Conservation (phyloP, 139 green algal species). For the Micractinium sp. region DNA sequence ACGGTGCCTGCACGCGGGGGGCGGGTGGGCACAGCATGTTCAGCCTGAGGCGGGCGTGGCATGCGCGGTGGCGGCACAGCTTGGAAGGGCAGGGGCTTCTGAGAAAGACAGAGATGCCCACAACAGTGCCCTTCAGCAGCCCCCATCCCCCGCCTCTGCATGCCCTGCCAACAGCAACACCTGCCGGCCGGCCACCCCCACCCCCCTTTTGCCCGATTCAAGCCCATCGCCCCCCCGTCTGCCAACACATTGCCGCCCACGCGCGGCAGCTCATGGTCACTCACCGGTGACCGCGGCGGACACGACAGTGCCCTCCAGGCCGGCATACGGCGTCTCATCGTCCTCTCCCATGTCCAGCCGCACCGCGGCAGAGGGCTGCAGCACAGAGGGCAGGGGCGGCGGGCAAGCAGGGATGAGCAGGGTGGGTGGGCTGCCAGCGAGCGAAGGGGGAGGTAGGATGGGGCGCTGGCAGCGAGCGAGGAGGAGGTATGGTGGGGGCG, state of each 20-base stretch:
- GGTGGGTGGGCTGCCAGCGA: background rate
- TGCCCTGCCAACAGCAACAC: background rate
- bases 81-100: too few relatives aligned
- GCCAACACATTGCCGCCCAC: too few relatives aligned
- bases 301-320: slow-evolving; percentile 4
- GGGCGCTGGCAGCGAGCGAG: too few relatives aligned
- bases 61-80: background rate
- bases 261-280: too few relatives aligned
- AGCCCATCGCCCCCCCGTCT: too few relatives aligned
- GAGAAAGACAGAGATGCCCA: too few relatives aligned
- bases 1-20: slow-evolving; percentile 35
- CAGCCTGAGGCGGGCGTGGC: too few relatives aligned
- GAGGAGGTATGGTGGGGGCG: too few relatives aligned
- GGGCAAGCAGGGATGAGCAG: background rate
- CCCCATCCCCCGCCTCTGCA: background rate
- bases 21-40: background rate
- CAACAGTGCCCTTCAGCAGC: too few relatives aligned
- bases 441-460: background rate
- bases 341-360: slow-evolving; percentile 13
- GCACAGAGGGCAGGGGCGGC: background rate
- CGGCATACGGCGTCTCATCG: slow-evolving; percentile 42
- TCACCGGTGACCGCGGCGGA: slow-evolving; percentile 37
- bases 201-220: too few relatives aligned
- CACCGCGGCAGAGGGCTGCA: slow-evolving; percentile 5
- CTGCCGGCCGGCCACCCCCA: background rate